These are phyloP conservation scores for Fusarium brevicatenulatum DNA, from an alignment of 2,329 filamentous ascomycete genomes.

Conservation along the genomic window DNA sequence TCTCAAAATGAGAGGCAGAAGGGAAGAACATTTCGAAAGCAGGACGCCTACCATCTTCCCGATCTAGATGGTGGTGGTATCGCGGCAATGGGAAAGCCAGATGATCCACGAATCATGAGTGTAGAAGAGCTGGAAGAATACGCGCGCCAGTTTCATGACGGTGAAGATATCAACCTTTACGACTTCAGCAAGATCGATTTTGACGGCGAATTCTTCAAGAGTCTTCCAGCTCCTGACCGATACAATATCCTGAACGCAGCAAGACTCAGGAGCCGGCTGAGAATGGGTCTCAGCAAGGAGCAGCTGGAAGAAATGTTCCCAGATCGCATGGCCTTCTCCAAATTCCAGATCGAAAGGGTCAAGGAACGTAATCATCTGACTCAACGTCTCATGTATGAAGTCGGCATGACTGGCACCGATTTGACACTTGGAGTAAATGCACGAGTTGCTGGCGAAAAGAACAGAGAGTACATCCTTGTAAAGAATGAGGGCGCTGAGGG, in stretches of 20 bases:
- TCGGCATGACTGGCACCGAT: slow-evolving; percentile 85
- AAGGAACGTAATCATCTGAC: slow-evolving; percentile 93
- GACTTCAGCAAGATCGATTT: slow-evolving; percentile 99
- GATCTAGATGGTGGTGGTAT: slow-evolving; percentile 82
- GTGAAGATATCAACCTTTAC: slow-evolving; percentile 91
- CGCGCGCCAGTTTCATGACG: slow-evolving; percentile 88
- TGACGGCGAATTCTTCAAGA: slow-evolving; percentile 93
- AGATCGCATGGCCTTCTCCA: slow-evolving; percentile 95
- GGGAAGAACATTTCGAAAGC: slow-evolving; percentile 84
- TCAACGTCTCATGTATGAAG: slow-evolving; percentile 92
- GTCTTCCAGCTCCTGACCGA: slow-evolving; percentile 85
- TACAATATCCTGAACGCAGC: slow-evolving; percentile 99
- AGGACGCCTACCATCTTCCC: slow-evolving; percentile 94
- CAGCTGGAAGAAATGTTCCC: slow-evolving; percentile 97
- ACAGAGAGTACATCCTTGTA: slow-evolving; percentile 93
- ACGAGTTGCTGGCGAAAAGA: slow-evolving; percentile 84
- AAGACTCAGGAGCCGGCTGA: slow-evolving; percentile 82
- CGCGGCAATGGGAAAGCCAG: slow-evolving; percentile 85
- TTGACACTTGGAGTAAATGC: slow-evolving; percentile 72
- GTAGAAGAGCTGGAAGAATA: slow-evolving; percentile 94
- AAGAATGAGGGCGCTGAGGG: slow-evolving; percentile 96
- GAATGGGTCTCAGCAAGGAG: slow-evolving; percentile 97
- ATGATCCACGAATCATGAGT: slow-evolving; percentile 96
- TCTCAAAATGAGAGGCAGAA: slow-evolving; percentile 77
- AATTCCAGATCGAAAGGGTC: slow-evolving; percentile 95